Evolutionary conservation across 2,329 filamentous ascomycete genomes (phyloP), one percentile per base, ranked within the genome.

Genomic region (Fusarium anguioides): DNA sequence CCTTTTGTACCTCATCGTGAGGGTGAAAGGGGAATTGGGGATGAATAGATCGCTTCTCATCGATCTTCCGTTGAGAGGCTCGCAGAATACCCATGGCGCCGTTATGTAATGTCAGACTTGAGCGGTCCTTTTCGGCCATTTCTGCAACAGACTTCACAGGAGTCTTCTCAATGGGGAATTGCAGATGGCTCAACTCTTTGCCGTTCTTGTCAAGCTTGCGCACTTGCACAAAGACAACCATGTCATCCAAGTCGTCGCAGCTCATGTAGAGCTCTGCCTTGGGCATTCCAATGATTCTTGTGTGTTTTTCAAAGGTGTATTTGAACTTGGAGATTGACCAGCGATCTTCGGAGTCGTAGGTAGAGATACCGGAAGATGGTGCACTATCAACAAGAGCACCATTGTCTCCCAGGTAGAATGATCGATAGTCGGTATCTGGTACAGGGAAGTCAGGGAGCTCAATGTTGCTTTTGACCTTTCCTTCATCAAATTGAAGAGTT

Each of bases 401-500:
- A 2, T 21, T 41, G 8, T 61, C 56, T 20, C 58, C 58, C 2
- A 61, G 20, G 11, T 61, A 61, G 17, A 62, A 61, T 1, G 47
- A 61, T 17, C 47, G 47, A 7, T 61, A 61, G 20, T 61, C 35
- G 2, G 58, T 61, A 11, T 55, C 10, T 8, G 58, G 58, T 2
- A 52, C 64, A 4, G 64, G 64, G 27, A 68, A 68, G 6, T 68
- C 60, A 3, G 64, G 24, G 11, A 68, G 53, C 20, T 65, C 44
- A 3, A 68, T 68, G 2, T 68, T 31, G 3, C 57, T 67, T 33
- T 68, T 51, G 17, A 67, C 64, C 5, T 64, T 59, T 15, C 64
- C 64, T 18, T 69, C 33, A 6, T 70, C 65, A 33, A 71, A 71
- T n/a, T 71, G 52, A 3, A 71, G 58, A 2, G 68, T 63, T 6